phyloP scores from a whole-genome alignment of 2,329 filamentous ascomycete species.

The Cordyceps tenuipes region DNA sequence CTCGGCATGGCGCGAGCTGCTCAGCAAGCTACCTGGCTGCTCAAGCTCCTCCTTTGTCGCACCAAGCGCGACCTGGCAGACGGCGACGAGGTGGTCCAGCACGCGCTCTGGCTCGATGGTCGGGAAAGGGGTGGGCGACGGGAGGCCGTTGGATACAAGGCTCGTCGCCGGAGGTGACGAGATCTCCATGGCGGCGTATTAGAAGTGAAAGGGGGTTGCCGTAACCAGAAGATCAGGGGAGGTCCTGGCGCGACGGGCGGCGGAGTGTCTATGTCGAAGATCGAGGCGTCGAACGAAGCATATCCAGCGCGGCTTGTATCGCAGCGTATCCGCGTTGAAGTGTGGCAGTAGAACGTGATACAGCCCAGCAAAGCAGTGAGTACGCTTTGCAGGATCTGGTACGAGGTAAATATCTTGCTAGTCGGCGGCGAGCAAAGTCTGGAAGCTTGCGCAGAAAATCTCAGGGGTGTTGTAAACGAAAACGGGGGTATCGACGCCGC shows the following conservation, averaged over 20 bases:
- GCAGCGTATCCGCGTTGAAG: not conserved
- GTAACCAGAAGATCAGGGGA: not conserved
- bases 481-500: constrained; percentile 9
- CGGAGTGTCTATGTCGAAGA: not conserved
- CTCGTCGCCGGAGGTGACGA: constrained; percentile 36
- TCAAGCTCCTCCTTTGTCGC: constrained; percentile 72
- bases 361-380: not conserved
- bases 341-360: not conserved
- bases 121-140: constrained; percentile 36
- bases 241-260: not conserved
- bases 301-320: constrained; percentile 2
- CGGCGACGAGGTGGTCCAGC: constrained; percentile 61
- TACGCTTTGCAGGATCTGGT: not conserved
- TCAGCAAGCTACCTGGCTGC: constrained; percentile 72
- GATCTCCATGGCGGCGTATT: constrained; percentile 42
- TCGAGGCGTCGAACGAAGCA: constrained; percentile 5
- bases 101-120: constrained; percentile 60
- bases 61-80: constrained; percentile 66
- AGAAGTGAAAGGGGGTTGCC: not conserved
- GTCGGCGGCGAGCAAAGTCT: not conserved
- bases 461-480: constrained; percentile 11
- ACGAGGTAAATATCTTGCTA: not conserved
- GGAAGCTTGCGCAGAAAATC: constrained; percentile 6
- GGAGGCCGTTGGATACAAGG: constrained; percentile 39
- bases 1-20: constrained; percentile 61